Evolutionary conservation across 2,329 filamentous ascomycete species (phyloP), one percentile per base, ranked within the genome.

Genomic region (Podosphaera xanthii): DNA sequence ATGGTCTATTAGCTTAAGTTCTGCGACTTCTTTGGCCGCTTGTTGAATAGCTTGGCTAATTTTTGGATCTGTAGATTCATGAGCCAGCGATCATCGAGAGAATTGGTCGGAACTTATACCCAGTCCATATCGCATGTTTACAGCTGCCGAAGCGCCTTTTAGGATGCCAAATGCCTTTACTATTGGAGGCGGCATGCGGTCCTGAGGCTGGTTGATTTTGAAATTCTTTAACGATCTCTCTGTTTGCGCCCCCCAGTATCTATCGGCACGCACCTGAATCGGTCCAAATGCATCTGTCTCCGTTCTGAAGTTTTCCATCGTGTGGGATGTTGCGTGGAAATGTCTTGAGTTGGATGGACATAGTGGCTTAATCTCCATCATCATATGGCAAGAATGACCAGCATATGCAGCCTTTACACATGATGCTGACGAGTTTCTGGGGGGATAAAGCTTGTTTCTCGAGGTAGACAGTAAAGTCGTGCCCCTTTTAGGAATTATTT

Each of bases 211-310:
- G 76, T 97, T 97, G 82, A 98, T 97, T 73, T 85, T 86, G 80
- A 98, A 98, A 78, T 98, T 98, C 73, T 86, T 84, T 71, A 97
- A 80, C 58, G 91, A 97, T 65, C 91, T 84, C 79, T 96, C 86
- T 59, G 91, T 96, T 79, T 96, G 91, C 62, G 91, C 91, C 70
- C 92, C 92, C 91, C 92, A 98, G 80, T 98, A 98, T 77, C 86
- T 91, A 81, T 95, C 88, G 64, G 79, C 79, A 49, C 86, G 80
- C 66, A 97, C 90, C 77, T 95, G 82, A 72, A 98, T 81, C 76
- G 94, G 89, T 74, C 92, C 92, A 77, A 97, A 97, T 73, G 92
- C 92, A 77, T 98, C 92, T 74, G 82, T 92, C 76, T 98, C 92
- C 69, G 84, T 87, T 74, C 92, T 82, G 64, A 83, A 85, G 63